Evolutionary conservation across 192 early-diverging fungal genomes (phyloP), one percentile per base, ranked within the genome.

Genomic region (Gonapodya sp.): DNA sequence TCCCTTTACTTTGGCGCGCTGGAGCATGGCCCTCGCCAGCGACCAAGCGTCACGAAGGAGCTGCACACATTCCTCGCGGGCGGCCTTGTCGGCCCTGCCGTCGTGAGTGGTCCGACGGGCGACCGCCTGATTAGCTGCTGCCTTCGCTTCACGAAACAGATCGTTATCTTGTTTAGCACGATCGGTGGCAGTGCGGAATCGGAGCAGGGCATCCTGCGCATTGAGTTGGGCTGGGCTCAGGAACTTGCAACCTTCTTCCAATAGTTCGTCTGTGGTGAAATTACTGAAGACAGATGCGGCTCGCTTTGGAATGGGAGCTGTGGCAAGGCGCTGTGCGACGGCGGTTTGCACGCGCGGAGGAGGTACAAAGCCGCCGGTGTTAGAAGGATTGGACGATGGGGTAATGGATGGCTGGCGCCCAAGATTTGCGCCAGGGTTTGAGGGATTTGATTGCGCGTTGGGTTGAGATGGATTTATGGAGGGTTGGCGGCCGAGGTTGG

Each of bases 211-310:
- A 34, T 77, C 75, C 30, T 18, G 75, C 30, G 75, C 75, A 33
- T 32, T 32, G 75, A 18, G 75, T 34, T 77, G 18, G 8, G 75
- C 75, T 14, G 75, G 75, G 75, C 2, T 2, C 8, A 77, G 75
- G 31, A 32, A 32, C 30, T 77, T 18, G 30, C 18, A 18, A 33
- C 75, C 75, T 34, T 77, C 34, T 18, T 77, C 75, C 18, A 77
- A 33, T 16, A 77, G 75, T 34, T 77, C 75, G 75, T 77, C 75
- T 8, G 75, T 18, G 75, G 75, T 77, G 75, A 77, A 77, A 8
- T 77, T 77, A 2, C 18, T 14, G 46, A 64, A 64, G 75, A 77
- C 30, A 16, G 75, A 77, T 8, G 34, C 75, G 75, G 8, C 75
- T 14, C 75, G 75, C 8, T 34, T 77, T 16, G 75, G 75, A 33